Conservation (phyloP, 352 stramenopile genomes). For the Phytophthora nicotianae region DNA sequence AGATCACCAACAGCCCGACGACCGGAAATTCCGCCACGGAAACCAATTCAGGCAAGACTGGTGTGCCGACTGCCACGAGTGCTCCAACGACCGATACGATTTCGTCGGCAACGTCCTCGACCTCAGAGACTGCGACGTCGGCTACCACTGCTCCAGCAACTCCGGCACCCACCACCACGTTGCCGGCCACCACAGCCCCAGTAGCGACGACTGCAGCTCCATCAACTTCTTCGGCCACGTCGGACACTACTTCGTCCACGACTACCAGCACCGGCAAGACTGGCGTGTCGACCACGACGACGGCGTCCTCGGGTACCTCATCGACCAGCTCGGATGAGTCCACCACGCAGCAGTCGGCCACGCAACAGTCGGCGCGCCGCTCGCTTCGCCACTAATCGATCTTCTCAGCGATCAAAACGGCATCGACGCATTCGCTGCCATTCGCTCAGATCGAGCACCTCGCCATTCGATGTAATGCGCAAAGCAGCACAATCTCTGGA, state of each 20-base stretch:
- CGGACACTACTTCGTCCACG: constrained; percentile 6
- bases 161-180: not conserved
- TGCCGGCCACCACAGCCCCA: not conserved
- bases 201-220: constrained; percentile 1
- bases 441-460: not conserved
- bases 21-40: constrained; percentile 13
- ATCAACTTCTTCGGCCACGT: constrained; percentile 4
- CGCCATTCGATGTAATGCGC: not conserved
- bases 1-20: constrained; percentile 29
- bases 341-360: constrained; percentile 25
- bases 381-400: constrained; percentile 25
- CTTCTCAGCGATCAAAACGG: not conserved
- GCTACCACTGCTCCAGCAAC: constrained; percentile 9
- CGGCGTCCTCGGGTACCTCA: constrained; percentile 15
- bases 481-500: not conserved
- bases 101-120: constrained; percentile 2
- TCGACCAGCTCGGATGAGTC: constrained; percentile 19
- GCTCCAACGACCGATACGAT: constrained; percentile 1
- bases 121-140: not conserved
- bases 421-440: not conserved
- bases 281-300: constrained; percentile 4
- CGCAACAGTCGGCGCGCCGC: constrained; percentile 17
- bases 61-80: constrained; percentile 10
- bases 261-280: constrained; percentile 13
- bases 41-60: constrained; percentile 17